A percentile compares a stretch with the other conserved stretches of the same genome.
Conservation (phyloP, 257 asterid genomes). For the Solanum tarapatanum region DNA sequence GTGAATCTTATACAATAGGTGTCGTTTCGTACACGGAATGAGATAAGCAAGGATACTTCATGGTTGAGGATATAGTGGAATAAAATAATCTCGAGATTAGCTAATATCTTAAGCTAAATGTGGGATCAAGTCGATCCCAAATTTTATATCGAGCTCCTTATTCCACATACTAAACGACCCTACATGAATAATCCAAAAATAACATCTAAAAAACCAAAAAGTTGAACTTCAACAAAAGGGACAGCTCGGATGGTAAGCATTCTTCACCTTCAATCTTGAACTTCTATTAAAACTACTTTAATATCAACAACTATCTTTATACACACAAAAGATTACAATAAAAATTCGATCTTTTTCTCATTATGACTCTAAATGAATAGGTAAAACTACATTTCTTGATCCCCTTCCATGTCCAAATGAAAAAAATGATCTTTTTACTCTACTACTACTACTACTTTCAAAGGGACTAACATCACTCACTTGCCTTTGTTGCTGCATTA, state of each 20-base stretch:
- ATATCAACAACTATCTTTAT: conserved; percentile 1
- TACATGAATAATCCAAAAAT: conserved; percentile 8
- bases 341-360: neutral
- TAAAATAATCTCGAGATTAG: too few species aligned
- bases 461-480: conserved; percentile 3
- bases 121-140: too few species aligned
- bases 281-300: neutral
- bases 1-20: conserved; percentile 11
- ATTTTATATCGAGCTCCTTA: neutral
- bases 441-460: conserved; percentile 25
- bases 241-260: neutral
- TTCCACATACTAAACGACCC: neutral
- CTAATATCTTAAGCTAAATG: too few species aligned
- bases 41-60: neutral
- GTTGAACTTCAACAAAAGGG: neutral
- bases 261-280: too few species aligned
- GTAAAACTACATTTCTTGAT: conserved; percentile 66
- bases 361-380: conserved; percentile 34
- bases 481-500: conserved; percentile 21
- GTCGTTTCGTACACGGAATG: too few species aligned
- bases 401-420: conserved; percentile 65
- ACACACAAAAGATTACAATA: neutral
- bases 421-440: conserved; percentile 58
- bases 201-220: neutral
- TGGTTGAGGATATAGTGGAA: too few species aligned